Conservation (phyloP, 192 early-diverging fungal genomes). For the Gaertneriomyces semiglobifer region DNA sequence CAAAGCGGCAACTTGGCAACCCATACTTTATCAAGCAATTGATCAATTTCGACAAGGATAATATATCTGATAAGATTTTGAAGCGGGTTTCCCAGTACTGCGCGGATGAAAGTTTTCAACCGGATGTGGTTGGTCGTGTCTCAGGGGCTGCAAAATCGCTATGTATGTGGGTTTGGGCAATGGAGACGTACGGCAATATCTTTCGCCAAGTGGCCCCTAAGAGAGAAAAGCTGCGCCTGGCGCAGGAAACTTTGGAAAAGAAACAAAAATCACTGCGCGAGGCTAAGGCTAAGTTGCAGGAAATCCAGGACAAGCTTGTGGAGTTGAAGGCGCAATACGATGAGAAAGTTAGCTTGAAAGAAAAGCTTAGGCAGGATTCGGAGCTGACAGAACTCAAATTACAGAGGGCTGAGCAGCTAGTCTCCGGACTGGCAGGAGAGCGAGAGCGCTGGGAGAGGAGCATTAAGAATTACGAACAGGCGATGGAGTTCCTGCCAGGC, state of each 20-base stretch:
- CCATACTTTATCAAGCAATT: conserved; percentile 65
- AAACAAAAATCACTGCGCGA: conserved; percentile 56
- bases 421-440: conserved; percentile 56
- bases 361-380: conserved; percentile 55
- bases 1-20: conserved; percentile 58
- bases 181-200: conserved; percentile 60
- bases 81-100: conserved; percentile 55
- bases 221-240: conserved; percentile 52
- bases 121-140: conserved; percentile 57
- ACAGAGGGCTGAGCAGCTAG: conserved; percentile 53
- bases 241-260: conserved; percentile 58
- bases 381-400: conserved; percentile 57
- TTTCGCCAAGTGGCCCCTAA: conserved; percentile 60
- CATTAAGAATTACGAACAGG: conserved; percentile 54
- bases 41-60: conserved; percentile 61
- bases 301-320: conserved; percentile 60
- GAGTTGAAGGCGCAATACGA: conserved; percentile 61
- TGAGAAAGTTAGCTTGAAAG: conserved; percentile 54
- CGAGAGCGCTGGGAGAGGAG: conserved; percentile 57
- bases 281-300: conserved; percentile 55
- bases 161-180: conserved; percentile 61
- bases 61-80: conserved; percentile 57
- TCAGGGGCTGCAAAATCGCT: conserved; percentile 57
- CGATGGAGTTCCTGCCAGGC: conserved; percentile 50
- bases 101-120: conserved; percentile 57